Evolutionary conservation across 768 basidiomycete genomes (phyloP).

Genomic region (Leccinum aurantiacum): DNA sequence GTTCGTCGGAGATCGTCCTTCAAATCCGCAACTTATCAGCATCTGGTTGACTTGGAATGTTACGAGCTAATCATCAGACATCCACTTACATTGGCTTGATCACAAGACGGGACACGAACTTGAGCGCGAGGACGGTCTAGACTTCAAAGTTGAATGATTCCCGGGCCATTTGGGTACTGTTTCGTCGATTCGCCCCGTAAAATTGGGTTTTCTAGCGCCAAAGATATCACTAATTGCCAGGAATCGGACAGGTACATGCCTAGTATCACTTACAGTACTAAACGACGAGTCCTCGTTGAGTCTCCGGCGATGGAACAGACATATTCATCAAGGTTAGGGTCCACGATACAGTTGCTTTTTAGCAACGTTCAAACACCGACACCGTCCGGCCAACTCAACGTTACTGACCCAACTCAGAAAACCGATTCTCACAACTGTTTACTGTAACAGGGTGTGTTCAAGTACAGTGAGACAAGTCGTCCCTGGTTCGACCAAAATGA

Average conservation of each 20-base stretch:
- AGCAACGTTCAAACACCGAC: not conserved
- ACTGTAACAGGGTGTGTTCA: too few relatives aligned
- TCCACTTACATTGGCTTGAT: not conserved
- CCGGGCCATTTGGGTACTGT: not conserved
- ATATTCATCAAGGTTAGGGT: not conserved
- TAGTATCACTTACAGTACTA: not conserved
- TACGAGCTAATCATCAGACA: not conserved
- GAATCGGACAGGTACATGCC: not conserved
- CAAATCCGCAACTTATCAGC: not conserved
- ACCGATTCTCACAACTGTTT: too few relatives aligned
- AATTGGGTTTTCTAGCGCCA: not conserved
- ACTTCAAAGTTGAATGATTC: not conserved
- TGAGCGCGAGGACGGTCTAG: not conserved
- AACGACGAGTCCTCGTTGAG: not conserved
- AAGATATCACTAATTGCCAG: not conserved
- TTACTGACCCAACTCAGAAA: too few relatives aligned
- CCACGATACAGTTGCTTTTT: not conserved
- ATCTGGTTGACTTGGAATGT: not conserved
- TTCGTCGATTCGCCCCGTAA: not conserved
- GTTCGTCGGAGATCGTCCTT: too few relatives aligned
- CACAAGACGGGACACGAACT: not conserved
- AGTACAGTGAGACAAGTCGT: too few relatives aligned
- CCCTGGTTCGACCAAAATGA: too few relatives aligned
- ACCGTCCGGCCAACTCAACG: not conserved
- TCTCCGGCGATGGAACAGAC: not conserved